Conservation (phyloP, 2,329 filamentous ascomycete genomes). For the Falciphora oryzae region DNA sequence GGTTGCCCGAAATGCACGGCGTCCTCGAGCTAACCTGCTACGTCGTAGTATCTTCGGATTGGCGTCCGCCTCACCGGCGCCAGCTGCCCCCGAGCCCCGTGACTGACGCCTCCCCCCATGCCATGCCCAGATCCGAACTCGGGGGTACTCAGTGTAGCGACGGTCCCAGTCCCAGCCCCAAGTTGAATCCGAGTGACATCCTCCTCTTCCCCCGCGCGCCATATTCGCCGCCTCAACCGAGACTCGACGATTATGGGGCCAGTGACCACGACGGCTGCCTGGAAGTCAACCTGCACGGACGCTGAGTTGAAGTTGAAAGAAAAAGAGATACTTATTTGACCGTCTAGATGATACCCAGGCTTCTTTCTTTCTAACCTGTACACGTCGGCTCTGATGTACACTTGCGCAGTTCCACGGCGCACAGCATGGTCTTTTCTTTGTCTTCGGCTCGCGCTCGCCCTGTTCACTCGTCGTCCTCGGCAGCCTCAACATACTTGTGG, state of each 20-base stretch:
- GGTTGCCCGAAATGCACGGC: too few relatives aligned
- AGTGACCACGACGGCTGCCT: background rate
- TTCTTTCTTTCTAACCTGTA: background rate
- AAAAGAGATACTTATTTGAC: background rate
- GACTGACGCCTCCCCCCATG: too few relatives aligned
- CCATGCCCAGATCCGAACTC: background rate
- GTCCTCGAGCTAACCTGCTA: too few relatives aligned
- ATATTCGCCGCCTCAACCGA: background rate
- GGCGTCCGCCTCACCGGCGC: too few relatives aligned
- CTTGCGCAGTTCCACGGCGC: background rate
- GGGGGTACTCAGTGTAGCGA: background rate
- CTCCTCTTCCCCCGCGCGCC: background rate
- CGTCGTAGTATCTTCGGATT: too few relatives aligned
- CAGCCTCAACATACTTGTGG: slow-evolving; percentile 71
- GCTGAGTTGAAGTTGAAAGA: background rate
- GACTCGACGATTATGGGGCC: background rate
- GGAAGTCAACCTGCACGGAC: background rate
- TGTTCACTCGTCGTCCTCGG: slow-evolving; percentile 59
- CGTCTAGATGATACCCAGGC: background rate
- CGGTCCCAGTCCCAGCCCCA: background rate
- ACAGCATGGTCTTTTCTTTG: background rate
- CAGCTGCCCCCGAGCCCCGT: too few relatives aligned
- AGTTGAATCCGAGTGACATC: background rate
- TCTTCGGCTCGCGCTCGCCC: background rate
- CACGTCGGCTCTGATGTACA: background rate